Evolutionary conservation across 441 rosid genomes (phyloP).

Genomic region (Syzygium syzygioides): DNA sequence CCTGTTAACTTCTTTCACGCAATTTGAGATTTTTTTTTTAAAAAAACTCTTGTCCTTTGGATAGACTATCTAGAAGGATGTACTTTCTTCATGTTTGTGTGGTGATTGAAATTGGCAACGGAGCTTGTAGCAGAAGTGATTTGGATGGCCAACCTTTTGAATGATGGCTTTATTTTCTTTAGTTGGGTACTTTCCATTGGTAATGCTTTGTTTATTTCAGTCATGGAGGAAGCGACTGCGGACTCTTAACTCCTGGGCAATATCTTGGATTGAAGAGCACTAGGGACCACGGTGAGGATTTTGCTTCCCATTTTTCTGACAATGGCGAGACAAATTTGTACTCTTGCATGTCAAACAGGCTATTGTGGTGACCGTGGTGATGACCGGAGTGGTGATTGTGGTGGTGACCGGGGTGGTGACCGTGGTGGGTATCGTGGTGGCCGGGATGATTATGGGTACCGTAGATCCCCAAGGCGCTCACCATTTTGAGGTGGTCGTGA

Average conservation of each 20-base stretch:
- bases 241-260: conserved; percentile 98
- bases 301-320: not conserved
- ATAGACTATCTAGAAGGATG: not conserved
- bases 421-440: conserved; percentile 20
- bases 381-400: conserved; percentile 25
- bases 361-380: conserved; percentile 50
- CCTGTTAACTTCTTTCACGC: not conserved
- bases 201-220: conserved; percentile 47
- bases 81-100: not conserved
- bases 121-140: not conserved
- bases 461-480: conserved; percentile 75
- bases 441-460: conserved; percentile 56
- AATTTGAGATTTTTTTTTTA: conserved; percentile 5
- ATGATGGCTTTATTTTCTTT: not conserved
- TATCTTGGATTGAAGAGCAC: conserved; percentile 90
- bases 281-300: conserved; percentile 54
- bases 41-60: not conserved
- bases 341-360: conserved; percentile 22
- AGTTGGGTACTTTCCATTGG: not conserved
- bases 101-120: not conserved
- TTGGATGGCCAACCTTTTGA: not conserved
- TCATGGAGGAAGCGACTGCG: conserved; percentile 90
- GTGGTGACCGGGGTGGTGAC: conserved; percentile 49
- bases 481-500: conserved; percentile 59
- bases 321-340: not conserved